These are phyloP conservation scores for Piper betle DNA, from an alignment of 164 flowering plant genomes.

Conservation along the genomic window DNA sequence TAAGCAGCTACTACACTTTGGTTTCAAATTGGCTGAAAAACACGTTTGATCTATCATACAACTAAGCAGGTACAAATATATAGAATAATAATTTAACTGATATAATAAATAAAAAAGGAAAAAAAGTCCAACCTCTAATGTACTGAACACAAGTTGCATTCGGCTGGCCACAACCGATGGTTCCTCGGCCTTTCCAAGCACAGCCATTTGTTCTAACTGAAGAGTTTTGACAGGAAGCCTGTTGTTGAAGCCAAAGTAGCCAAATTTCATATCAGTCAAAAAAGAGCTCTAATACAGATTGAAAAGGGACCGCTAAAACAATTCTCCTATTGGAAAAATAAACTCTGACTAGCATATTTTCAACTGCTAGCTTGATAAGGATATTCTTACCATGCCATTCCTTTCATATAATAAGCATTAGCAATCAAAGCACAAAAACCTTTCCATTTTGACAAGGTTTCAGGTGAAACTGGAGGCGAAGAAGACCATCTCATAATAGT, in stretches of 20 bases:
- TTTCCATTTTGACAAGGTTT: slow-evolving; percentile 57
- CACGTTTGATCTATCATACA: no score
- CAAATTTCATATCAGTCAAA: not conserved
- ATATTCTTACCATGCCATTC: slow-evolving; percentile 99
- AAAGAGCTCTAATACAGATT: not conserved
- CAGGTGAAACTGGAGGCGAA: slow-evolving; percentile 68
- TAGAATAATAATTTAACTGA: no score
- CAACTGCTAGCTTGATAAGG: no score
- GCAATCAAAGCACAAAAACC: slow-evolving; percentile 95
- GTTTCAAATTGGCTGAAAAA: no score
- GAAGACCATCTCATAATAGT: slow-evolving; percentile 91
- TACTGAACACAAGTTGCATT: slow-evolving; percentile 84
- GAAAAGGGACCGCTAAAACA: not conserved
- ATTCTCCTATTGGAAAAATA: no score
- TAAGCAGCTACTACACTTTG: no score
- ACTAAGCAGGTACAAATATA: no score
- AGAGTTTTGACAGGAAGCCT: slow-evolving; percentile 99
- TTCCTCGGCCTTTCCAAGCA: slow-evolving; percentile 77
- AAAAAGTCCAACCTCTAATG: slow-evolving; percentile 86
- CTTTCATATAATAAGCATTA: slow-evolving; percentile 75
- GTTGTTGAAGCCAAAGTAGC: not conserved
- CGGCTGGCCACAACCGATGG: slow-evolving; percentile 86
- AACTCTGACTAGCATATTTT: no score
- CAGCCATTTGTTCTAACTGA: slow-evolving; percentile 97
- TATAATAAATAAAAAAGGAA: no score